Percentiles rank a stretch among this genome's conserved stretches.
Evolutionary conservation across 1,139 yeast genomes (phyloP).

Genomic region (Kurtzmaniella quercitrusa): DNA sequence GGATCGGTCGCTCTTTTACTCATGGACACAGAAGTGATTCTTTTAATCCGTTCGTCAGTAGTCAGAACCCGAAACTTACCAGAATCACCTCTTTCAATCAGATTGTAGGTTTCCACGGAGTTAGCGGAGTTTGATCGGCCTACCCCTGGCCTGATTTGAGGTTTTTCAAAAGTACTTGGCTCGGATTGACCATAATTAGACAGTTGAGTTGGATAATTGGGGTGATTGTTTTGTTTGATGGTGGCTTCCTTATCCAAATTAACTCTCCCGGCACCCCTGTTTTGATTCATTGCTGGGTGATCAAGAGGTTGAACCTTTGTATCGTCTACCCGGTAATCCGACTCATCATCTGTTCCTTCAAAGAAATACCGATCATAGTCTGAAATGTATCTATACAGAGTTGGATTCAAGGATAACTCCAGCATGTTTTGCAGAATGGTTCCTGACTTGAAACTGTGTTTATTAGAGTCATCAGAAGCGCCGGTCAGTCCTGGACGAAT

Average conservation of each 20-base stretch:
- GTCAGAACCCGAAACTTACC: constrained; percentile 31
- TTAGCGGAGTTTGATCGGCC: constrained; percentile 19
- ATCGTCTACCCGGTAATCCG: constrained; percentile 4
- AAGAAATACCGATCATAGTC: constrained; percentile 31
- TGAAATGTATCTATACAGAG: constrained; percentile 24
- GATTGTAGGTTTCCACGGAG: constrained; percentile 28
- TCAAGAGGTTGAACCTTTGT: neutral
- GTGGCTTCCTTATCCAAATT: neutral
- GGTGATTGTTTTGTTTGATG: neutral
- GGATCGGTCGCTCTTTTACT: constrained; percentile 17
- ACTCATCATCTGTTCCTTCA: constrained; percentile 21
- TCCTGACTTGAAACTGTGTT: constrained; percentile 3
- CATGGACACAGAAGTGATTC: constrained; percentile 8
- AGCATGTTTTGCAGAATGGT: constrained; percentile 5
- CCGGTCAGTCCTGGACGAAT: neutral
- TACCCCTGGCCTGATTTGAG: neutral
- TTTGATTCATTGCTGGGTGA: neutral
- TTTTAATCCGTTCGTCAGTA: constrained; percentile 16
- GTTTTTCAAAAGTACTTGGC: constrained; percentile 15
- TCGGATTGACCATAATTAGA: too few species aligned
- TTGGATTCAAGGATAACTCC: constrained; percentile 6
- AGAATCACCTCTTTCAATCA: constrained; percentile 36
- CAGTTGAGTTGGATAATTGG: too few species aligned
- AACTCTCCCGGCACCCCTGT: neutral
- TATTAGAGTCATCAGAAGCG: neutral